Conservation (phyloP, 1,284 basidiomycete species). For the Ceratobasidium sp. region DNA sequence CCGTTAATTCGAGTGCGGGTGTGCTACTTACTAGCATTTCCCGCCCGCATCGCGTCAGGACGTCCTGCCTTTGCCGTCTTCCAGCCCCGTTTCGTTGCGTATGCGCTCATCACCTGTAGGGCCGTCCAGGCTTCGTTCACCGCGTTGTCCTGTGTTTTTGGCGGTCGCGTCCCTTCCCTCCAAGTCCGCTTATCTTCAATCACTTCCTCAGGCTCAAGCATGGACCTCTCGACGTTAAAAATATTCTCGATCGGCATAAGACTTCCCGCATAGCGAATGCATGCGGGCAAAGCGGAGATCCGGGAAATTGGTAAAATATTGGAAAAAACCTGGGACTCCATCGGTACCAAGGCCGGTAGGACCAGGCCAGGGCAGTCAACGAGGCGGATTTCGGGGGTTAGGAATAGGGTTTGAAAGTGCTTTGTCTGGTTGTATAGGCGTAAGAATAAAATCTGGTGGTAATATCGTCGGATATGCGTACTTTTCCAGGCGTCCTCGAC, state of each 20-base stretch:
- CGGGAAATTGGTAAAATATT: constrained; percentile 91
- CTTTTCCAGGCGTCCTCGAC: constrained; percentile 92
- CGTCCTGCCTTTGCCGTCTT: constrained; percentile 91
- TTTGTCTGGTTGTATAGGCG: constrained; percentile 73
- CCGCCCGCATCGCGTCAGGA: constrained; percentile 89
- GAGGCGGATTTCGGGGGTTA: constrained; percentile 83
- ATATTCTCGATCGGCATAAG: constrained; percentile 85
- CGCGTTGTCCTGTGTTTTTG: constrained; percentile 33
- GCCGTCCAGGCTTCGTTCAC: constrained; percentile 72
- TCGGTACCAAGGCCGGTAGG: constrained; percentile 81
- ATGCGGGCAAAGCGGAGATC: constrained; percentile 83
- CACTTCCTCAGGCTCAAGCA: constrained; percentile 56
- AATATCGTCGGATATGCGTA: constrained; percentile 53
- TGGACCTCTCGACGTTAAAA: constrained; percentile 71
- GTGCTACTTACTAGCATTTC: constrained; percentile 79
- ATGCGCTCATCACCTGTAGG: constrained; percentile 83
- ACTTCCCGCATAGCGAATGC: constrained; percentile 76
- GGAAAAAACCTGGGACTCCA: constrained; percentile 84
- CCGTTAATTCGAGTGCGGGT: constrained; percentile 49
- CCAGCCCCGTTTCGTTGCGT: constrained; percentile 83
- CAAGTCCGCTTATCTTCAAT: constrained; percentile 78
- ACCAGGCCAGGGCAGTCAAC: constrained; percentile 91
- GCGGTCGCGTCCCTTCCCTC: constrained; percentile 67
- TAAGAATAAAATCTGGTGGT: constrained; percentile 9
- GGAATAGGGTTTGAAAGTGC: constrained; percentile 93